A percentile compares a stretch with the other conserved stretches of the same genome.
Conservation (phyloP, 441 rosid species). For the Eugenia klotzschiana region DNA sequence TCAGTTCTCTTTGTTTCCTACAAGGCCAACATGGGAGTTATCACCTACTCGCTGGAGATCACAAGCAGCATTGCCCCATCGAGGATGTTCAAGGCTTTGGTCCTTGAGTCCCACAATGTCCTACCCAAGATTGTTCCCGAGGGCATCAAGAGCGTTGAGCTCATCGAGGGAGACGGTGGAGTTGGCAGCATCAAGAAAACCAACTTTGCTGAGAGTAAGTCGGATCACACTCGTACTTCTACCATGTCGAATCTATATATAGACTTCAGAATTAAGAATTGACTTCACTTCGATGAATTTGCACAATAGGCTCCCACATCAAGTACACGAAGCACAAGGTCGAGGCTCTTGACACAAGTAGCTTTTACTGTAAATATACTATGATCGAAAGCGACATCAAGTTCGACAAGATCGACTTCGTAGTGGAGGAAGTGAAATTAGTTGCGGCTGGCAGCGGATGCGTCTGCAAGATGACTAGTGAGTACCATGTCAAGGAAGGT, state of each 20-base stretch:
- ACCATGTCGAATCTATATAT: background rate
- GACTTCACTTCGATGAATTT: background rate
- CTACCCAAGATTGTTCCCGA: background rate
- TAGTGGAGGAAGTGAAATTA: background rate
- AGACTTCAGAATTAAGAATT: too few relatives aligned
- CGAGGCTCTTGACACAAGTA: background rate
- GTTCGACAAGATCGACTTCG: background rate
- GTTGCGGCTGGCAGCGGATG: background rate
- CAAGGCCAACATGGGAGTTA: background rate
- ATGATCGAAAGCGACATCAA: background rate
- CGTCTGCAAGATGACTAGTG: background rate
- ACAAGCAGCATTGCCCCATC: background rate
- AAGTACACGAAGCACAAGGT: conserved; percentile 1
- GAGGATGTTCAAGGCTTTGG: background rate
- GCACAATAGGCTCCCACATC: background rate
- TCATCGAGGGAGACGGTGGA: background rate
- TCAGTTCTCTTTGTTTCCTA: background rate
- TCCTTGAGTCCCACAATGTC: background rate
- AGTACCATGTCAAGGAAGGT: background rate
- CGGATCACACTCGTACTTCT: background rate
- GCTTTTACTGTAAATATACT: background rate
- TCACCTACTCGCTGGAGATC: background rate
- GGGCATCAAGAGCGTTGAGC: background rate
- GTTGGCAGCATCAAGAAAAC: background rate
- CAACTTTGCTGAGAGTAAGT: background rate